A percentile compares a stretch with the other conserved stretches of the same genome.
Evolutionary conservation across 345 rosid species (phyloP).

Genomic region (Salix arbutifolia): DNA sequence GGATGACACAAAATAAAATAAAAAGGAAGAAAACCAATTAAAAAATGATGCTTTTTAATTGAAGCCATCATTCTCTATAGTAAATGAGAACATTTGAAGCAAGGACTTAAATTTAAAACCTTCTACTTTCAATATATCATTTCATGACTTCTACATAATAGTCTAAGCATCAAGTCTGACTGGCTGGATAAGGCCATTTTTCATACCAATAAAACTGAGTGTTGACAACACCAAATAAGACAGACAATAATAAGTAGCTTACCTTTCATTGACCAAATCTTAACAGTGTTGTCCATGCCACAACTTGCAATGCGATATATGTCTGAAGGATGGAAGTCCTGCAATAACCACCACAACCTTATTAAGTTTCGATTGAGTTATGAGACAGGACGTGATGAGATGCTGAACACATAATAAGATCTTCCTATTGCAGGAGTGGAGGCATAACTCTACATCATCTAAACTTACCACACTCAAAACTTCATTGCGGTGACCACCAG

Average conservation of each 20-base stretch:
- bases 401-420: background rate
- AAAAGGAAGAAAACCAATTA: background rate
- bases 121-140: background rate
- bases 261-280: slow-evolving; percentile 99
- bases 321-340: slow-evolving; percentile 96
- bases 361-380: background rate
- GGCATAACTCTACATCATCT: background rate
- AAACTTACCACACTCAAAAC: slow-evolving; percentile 86
- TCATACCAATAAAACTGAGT: background rate
- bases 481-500: slow-evolving; percentile 97
- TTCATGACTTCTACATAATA: background rate
- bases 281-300: slow-evolving; percentile 93
- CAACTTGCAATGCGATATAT: slow-evolving; percentile 84
- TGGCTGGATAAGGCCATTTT: background rate
- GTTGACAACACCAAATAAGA: background rate
- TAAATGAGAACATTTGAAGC: background rate
- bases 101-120: background rate
- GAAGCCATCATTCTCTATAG: too few relatives aligned
- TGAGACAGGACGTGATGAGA: background rate
- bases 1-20: background rate
- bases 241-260: background rate
- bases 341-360: slow-evolving; percentile 19
- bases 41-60: background rate
- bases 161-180: background rate
- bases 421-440: background rate